phyloP scores from a whole-genome alignment of 306 rosid genomes.

The Begonia loranthoides region DNA sequence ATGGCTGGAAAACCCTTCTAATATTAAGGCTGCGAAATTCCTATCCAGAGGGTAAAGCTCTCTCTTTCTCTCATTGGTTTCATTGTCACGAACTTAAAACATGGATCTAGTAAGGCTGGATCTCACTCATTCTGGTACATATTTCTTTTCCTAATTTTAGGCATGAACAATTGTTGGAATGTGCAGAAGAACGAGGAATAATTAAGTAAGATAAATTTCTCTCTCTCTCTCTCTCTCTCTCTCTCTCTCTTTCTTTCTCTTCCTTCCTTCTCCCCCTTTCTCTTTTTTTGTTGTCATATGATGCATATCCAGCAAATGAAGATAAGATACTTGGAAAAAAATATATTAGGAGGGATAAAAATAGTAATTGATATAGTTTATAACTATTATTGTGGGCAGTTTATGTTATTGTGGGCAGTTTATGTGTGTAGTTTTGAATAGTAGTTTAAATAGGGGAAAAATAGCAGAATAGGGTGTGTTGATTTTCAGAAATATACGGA shows the following conservation, averaged over 20 bases:
- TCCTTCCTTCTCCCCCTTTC: too few relatives aligned
- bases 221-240: slow-evolving; percentile 8
- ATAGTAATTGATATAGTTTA: too few relatives aligned
- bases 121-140: slow-evolving; percentile 4
- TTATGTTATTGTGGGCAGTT: too few relatives aligned
- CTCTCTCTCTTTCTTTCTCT: slow-evolving; percentile 2
- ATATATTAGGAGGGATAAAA: too few relatives aligned
- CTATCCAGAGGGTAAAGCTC: slow-evolving; percentile 77
- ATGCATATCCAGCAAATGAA: too few relatives aligned
- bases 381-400: too few relatives aligned
- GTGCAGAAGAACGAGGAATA: slow-evolving; percentile 68
- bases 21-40: slow-evolving; percentile 84
- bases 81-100: neutral
- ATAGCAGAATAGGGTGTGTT: too few relatives aligned
- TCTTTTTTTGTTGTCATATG: neutral
- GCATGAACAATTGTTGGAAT: slow-evolving; percentile 61
- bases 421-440: too few relatives aligned
- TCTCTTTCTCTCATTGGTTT: neutral
- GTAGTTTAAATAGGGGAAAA: too few relatives aligned
- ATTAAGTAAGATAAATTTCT: slow-evolving; percentile 39
- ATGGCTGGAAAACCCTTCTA: slow-evolving; percentile 86
- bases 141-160: slow-evolving; percentile 26
- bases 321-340: too few relatives aligned
- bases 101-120: slow-evolving; percentile 7
- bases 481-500: too few relatives aligned